A percentile compares a stretch with the other conserved stretches of the same genome.
phyloP scores from a whole-genome alignment of 164 flowering plant species.

The Dillenia suffruticosa region DNA sequence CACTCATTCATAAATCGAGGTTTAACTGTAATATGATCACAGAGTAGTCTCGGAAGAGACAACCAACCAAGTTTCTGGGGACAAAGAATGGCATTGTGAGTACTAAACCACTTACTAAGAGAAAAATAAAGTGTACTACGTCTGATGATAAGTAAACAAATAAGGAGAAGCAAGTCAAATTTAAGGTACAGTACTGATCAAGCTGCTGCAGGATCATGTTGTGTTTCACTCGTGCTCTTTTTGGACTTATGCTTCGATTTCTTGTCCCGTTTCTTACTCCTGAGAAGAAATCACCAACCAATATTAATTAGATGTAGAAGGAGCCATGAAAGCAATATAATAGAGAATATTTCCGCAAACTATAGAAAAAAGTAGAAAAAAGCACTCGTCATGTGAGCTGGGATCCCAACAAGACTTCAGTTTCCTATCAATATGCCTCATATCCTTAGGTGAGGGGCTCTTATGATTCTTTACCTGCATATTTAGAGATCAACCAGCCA shows the following conservation, averaged over 20 bases:
- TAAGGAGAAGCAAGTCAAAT: too few species aligned
- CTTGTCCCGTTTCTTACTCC: constrained; percentile 67
- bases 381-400: constrained; percentile 81
- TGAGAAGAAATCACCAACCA: constrained; percentile 10
- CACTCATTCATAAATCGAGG: too few species aligned
- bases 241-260: constrained; percentile 77
- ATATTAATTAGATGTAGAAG: not conserved
- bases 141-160: too few species aligned
- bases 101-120: too few species aligned
- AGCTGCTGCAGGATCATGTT: constrained; percentile 19
- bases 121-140: too few species aligned
- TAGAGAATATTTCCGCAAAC: not conserved
- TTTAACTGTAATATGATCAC: too few species aligned
- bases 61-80: too few species aligned
- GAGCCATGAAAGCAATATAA: not conserved
- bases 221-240: constrained; percentile 36
- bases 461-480: constrained; percentile 51
- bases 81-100: too few species aligned
- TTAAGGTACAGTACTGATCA: constrained; percentile 7
- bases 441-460: constrained; percentile 71
- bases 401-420: constrained; percentile 84
- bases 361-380: not conserved
- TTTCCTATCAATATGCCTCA: constrained; percentile 90
- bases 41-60: too few species aligned
- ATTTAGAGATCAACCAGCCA: constrained; percentile 2